phyloP scores from a whole-genome alignment of 192 early-diverging fungal genomes.

The Obelidium mucronatum region DNA sequence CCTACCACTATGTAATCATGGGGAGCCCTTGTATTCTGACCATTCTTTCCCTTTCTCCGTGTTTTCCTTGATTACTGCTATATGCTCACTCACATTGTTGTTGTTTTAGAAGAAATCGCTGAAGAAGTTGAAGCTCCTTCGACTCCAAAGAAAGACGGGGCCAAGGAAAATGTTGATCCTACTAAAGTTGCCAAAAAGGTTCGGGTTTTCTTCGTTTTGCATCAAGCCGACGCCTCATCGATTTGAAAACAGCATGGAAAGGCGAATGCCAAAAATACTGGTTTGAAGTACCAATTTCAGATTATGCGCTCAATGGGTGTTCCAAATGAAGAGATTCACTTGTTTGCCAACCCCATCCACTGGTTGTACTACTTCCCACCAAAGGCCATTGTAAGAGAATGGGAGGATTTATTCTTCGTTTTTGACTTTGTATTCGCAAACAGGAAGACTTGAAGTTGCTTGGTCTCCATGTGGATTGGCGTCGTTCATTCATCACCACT shows the following conservation, averaged over 20 bases:
- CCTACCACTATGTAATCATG: slow-evolving; percentile 25
- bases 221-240: neutral
- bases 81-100: neutral
- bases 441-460: slow-evolving; percentile 75
- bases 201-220: too few relatives aligned
- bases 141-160: slow-evolving; percentile 1
- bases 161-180: slow-evolving; percentile 55
- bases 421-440: neutral
- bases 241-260: slow-evolving; percentile 70
- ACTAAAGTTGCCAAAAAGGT: slow-evolving; percentile 70
- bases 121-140: slow-evolving; percentile 3
- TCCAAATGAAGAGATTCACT: slow-evolving; percentile 85
- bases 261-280: slow-evolving; percentile 84
- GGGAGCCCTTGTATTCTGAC: slow-evolving; percentile 13
- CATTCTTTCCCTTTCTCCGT: neutral
- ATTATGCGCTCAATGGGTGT: slow-evolving; percentile 93
- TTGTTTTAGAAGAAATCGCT: slow-evolving; percentile 24
- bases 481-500: slow-evolving; percentile 97
- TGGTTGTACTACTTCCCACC: slow-evolving; percentile 98
- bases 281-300: slow-evolving; percentile 93
- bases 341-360: slow-evolving; percentile 88
- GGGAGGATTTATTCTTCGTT: slow-evolving; percentile 30
- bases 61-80: neutral
- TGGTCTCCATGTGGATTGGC: slow-evolving; percentile 83
- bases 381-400: slow-evolving; percentile 61